Conservation (phyloP, 345 rosid species). For the Eutrema heterophyllum region DNA sequence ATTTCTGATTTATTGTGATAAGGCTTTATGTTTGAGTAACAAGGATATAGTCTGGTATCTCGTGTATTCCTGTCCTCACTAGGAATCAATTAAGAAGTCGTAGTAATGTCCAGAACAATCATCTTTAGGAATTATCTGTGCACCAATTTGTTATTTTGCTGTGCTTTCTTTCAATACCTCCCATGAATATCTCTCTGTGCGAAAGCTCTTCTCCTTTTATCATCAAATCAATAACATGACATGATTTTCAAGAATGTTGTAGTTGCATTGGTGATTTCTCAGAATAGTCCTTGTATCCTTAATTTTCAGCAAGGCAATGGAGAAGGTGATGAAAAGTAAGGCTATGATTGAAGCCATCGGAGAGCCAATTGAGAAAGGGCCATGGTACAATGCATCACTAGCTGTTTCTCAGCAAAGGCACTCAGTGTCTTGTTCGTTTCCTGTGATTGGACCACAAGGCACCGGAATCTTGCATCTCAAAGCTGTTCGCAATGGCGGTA, state of each 20-base stretch:
- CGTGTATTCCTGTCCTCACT: background rate
- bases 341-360: slow-evolving; percentile 77
- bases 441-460: slow-evolving; percentile 46
- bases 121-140: background rate
- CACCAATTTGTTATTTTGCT: background rate
- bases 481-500: slow-evolving; percentile 81
- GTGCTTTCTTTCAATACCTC: background rate
- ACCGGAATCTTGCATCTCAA: slow-evolving; percentile 71
- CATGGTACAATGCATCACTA: slow-evolving; percentile 96
- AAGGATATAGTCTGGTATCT: background rate
- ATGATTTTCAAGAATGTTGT: slow-evolving; percentile 3
- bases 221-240: background rate
- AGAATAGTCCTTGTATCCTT: background rate
- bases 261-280: slow-evolving; percentile 9
- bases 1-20: background rate
- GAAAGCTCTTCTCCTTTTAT: background rate
- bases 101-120: slow-evolving; percentile 1
- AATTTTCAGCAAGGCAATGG: slow-evolving; percentile 77
- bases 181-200: background rate
- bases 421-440: slow-evolving; percentile 92
- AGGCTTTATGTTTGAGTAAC: background rate
- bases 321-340: slow-evolving; percentile 66
- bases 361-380: slow-evolving; percentile 86
- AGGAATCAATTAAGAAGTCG: background rate
- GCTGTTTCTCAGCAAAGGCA: slow-evolving; percentile 87